Evolutionary conservation across 176 grass and related monocot species (phyloP).

Genomic region (Raddia guianensis): DNA sequence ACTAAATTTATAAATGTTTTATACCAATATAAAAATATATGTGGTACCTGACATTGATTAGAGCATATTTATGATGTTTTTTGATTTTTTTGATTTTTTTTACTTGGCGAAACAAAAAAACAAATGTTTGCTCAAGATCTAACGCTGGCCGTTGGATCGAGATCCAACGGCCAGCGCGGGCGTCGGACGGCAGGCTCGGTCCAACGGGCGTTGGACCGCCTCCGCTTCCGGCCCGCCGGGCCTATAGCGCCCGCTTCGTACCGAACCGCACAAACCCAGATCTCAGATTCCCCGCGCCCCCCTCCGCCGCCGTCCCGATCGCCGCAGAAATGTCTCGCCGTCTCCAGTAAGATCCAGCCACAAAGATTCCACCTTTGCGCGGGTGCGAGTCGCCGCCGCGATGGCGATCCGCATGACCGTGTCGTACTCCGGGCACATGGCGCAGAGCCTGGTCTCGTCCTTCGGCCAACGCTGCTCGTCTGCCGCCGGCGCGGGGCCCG

Average conservation of each 20-base stretch:
- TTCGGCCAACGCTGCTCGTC: conserved; percentile 69
- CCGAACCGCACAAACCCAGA: conserved; percentile 29
- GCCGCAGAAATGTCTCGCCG: conserved; percentile 1
- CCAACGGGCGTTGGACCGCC: too few species aligned
- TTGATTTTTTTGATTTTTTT: too few species aligned
- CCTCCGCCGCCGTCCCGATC: conserved; percentile 17
- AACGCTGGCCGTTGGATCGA: too few species aligned
- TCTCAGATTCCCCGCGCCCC: conserved; percentile 36
- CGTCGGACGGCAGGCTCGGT: too few species aligned
- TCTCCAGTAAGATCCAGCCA: conserved; percentile 33
- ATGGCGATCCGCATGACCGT: conserved; percentile 97
- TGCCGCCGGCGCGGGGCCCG: conserved; percentile 41
- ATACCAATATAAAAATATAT: too few species aligned
- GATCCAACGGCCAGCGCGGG: too few species aligned
- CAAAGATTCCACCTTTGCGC: not conserved
- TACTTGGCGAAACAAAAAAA: too few species aligned
- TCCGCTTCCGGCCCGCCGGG: not conserved
- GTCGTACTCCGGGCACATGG: conserved; percentile 83
- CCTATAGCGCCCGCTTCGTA: not conserved
- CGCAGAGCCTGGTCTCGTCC: conserved; percentile 65
- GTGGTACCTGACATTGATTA: too few species aligned
- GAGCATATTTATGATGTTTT: too few species aligned
- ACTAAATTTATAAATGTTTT: too few species aligned
- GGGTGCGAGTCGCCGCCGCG: conserved; percentile 27
- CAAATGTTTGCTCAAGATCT: too few species aligned